Conservation (phyloP, 192 early-diverging fungal genomes). For the Linnemannia elongata region DNA sequence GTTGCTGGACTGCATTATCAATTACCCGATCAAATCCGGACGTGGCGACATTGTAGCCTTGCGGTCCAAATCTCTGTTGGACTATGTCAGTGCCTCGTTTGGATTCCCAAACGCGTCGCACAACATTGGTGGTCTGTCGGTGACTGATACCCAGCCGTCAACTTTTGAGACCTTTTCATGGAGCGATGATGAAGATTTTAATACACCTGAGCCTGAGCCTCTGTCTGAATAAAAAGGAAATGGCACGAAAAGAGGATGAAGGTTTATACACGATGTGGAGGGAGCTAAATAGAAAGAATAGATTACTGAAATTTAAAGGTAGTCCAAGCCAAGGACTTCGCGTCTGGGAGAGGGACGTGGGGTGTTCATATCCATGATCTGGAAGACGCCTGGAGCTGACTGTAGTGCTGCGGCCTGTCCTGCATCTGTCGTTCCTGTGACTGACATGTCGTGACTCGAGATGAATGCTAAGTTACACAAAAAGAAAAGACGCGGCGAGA, state of each 20-base stretch:
- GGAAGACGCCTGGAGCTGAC: neutral
- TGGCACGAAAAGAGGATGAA: neutral
- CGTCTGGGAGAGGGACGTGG: neutral
- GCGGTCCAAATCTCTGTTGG: conserved; percentile 16
- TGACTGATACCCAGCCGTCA: neutral
- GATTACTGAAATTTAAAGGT: neutral
- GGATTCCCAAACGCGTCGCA: conserved; percentile 2
- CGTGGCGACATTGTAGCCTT: conserved; percentile 20
- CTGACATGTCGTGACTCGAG: conserved; percentile 27
- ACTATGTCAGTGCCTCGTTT: conserved; percentile 32
- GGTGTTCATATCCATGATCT: conserved; percentile 2
- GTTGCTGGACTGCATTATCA: conserved; percentile 22
- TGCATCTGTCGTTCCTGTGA: neutral
- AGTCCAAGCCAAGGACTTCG: conserved; percentile 23
- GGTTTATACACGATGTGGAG: neutral
- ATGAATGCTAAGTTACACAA: conserved; percentile 34
- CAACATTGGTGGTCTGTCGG: no score
- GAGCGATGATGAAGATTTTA: neutral
- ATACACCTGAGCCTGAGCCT: neutral
- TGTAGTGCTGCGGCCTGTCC: neutral
- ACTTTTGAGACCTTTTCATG: neutral
- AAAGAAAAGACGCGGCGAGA: neutral
- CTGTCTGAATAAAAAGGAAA: neutral
- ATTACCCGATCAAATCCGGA: conserved; percentile 27
- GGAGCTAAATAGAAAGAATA: neutral